Conservation (phyloP, 1,139 yeast species). For the Sugiyamaella paludigena region DNA sequence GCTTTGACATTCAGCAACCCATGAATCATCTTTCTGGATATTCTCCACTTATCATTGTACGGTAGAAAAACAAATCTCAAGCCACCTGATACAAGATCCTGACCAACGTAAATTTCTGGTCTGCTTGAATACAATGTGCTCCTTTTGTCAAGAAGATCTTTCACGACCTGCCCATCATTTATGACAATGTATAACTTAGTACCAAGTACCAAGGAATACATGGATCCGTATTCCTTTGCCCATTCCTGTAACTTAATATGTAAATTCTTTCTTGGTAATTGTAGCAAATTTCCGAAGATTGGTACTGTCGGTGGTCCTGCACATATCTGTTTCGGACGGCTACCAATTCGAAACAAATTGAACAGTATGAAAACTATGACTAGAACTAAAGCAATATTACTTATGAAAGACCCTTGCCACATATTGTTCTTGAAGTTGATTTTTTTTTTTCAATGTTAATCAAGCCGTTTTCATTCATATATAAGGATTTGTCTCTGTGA, state of each 20-base stretch:
- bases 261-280: not conserved
- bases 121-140: not conserved
- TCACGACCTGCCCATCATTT: not conserved
- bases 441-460: no score
- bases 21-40: not conserved
- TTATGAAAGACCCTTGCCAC: no score
- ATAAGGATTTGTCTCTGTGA: no score
- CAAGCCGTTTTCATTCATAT: no score
- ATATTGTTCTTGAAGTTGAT: no score
- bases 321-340: no score
- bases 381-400: no score
- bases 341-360: no score
- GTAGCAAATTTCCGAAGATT: not conserved
- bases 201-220: not conserved
- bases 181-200: not conserved
- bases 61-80: not conserved
- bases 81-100: not conserved
- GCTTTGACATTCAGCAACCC: not conserved
- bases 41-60: not conserved
- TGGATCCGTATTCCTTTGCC: not conserved
- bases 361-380: no score
- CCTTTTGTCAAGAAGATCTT: not conserved
- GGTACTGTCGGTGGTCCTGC: not conserved
- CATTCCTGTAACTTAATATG: not conserved
- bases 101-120: not conserved